phyloP scores from a whole-genome alignment of 2,329 filamentous ascomycete species.

The Nothomitra cinnamomea region DNA sequence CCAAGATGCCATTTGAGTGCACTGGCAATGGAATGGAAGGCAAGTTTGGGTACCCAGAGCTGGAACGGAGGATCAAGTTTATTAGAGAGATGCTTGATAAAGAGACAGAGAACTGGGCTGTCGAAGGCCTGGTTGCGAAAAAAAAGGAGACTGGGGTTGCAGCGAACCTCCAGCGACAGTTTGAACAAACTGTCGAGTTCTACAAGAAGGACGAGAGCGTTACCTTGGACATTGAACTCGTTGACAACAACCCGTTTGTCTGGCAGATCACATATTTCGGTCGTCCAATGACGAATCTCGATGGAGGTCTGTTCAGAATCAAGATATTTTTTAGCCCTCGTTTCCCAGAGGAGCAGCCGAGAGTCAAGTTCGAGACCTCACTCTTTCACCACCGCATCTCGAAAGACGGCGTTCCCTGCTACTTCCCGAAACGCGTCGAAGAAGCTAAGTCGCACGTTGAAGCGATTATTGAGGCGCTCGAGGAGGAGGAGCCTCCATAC shows the following conservation, averaged over 20 bases:
- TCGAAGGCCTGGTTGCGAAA: constrained; percentile 45
- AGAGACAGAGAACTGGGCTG: constrained; percentile 56
- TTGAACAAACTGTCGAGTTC: constrained; percentile 60
- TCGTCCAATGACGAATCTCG: constrained; percentile 78
- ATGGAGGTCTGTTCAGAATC: constrained; percentile 77
- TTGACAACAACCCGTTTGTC: constrained; percentile 71
- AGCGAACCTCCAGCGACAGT: constrained; percentile 68
- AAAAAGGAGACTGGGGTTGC: constrained; percentile 57
- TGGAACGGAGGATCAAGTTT: constrained; percentile 49
- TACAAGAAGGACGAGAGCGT: constrained; percentile 54
- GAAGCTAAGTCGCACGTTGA: constrained; percentile 73
- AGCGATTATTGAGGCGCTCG: constrained; percentile 63
- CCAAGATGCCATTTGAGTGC: constrained; percentile 78
- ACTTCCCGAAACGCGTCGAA: constrained; percentile 53
- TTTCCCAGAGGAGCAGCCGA: constrained; percentile 79
- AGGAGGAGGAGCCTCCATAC: constrained; percentile 75
- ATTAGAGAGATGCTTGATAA: constrained; percentile 55
- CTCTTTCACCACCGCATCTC: constrained; percentile 84
- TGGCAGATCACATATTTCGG: constrained; percentile 87
- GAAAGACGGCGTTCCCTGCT: constrained; percentile 65
- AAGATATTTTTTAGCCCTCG: constrained; percentile 62
- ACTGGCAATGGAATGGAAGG: constrained; percentile 69
- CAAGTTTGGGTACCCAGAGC: constrained; percentile 60
- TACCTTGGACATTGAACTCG: constrained; percentile 59
- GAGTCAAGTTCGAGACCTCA: constrained; percentile 61